Conservation (phyloP, 2,329 filamentous ascomycete species). For the Parastagonospora avenae region DNA sequence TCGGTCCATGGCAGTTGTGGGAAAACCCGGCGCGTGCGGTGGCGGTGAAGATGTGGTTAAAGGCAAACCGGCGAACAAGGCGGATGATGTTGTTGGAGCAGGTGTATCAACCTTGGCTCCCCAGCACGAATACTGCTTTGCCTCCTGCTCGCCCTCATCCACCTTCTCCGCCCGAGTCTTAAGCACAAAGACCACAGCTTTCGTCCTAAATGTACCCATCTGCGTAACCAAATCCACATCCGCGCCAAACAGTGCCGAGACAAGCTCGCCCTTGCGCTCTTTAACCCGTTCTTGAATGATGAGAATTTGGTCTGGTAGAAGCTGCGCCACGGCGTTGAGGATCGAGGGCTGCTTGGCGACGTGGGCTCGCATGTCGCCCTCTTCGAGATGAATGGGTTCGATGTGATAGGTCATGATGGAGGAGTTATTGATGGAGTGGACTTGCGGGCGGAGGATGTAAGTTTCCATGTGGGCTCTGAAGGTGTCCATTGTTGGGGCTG, state of each 20-base stretch:
- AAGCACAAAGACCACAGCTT: no score
- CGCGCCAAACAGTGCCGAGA: conserved; percentile 15
- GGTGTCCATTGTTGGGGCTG: background rate
- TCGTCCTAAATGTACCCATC: conserved; percentile 10
- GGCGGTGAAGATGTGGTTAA: no score
- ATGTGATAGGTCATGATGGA: conserved; percentile 13
- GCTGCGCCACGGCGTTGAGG: conserved; percentile 16
- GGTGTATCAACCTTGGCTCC: no score
- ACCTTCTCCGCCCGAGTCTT: no score
- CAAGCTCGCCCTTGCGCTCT: conserved; percentile 16
- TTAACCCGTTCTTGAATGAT: conserved; percentile 16
- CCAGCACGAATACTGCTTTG: no score
- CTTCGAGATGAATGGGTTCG: conserved; percentile 15
- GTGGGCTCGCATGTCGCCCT: conserved; percentile 10
- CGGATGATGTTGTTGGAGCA: no score
- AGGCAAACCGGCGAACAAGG: no score
- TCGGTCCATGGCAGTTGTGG: no score
- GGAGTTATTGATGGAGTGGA: background rate
- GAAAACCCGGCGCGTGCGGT: no score
- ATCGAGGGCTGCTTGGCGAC: conserved; percentile 17
- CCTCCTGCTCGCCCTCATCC: no score
- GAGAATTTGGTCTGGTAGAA: conserved; percentile 17
- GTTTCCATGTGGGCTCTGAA: conserved; percentile 11
- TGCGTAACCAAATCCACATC: conserved; percentile 10
- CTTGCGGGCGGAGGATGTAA: conserved; percentile 17